phyloP scores from a whole-genome alignment of 257 asterid genomes.

The Leptodermis oblonga region DNA sequence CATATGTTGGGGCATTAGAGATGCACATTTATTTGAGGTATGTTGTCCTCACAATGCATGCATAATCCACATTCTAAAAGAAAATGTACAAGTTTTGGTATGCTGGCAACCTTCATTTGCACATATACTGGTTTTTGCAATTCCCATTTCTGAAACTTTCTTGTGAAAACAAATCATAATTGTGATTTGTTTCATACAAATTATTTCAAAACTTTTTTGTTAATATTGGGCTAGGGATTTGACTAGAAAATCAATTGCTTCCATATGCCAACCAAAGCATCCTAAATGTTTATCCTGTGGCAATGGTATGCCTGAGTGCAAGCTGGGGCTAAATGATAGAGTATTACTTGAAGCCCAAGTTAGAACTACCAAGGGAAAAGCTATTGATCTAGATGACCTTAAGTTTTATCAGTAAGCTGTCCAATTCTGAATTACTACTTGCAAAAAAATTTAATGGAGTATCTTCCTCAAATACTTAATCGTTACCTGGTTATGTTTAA shows the following conservation, averaged over 20 bases:
- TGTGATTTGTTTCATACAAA: background rate
- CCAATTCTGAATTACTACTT: constrained; percentile 1
- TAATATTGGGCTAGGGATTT: background rate
- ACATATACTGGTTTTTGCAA: background rate
- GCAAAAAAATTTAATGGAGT: background rate
- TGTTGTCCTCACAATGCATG: constrained; percentile 21
- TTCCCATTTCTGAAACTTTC: background rate
- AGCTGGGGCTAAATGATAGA: constrained; percentile 98
- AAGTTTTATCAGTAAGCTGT: constrained; percentile 93
- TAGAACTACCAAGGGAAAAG: constrained; percentile 85
- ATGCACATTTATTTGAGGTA: constrained; percentile 97
- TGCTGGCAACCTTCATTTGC: background rate
- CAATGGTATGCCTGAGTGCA: constrained; percentile 99
- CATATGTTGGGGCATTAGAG: constrained; percentile 96
- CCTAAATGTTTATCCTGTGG: constrained; percentile 25
- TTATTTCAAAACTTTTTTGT: background rate
- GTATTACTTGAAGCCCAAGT: constrained; percentile 98
- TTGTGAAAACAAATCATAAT: background rate
- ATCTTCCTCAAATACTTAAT: constrained; percentile 6
- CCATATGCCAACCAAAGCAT: background rate
- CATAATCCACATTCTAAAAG: background rate
- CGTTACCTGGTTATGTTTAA: constrained; percentile 20
- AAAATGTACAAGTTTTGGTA: background rate
- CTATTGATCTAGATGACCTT: constrained; percentile 97
- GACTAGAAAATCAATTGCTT: background rate